Percentiles rank a stretch among this genome's conserved stretches.
Evolutionary conservation across 331 rosid species (phyloP).

Genomic region (Prunus yedoensis): DNA sequence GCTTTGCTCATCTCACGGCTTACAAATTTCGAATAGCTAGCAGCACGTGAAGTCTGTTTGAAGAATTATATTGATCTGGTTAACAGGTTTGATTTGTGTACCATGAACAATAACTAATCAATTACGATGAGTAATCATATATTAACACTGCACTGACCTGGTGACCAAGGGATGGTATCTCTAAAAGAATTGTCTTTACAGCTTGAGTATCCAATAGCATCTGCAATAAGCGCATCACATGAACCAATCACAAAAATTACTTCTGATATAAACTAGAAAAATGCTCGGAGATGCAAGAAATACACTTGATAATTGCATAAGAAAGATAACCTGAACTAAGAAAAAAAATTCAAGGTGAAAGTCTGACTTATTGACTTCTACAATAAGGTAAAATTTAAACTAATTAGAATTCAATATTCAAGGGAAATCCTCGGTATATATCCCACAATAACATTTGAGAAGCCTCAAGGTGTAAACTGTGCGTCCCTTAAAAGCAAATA

Average conservation of each 20-base stretch:
- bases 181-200: conserved; percentile 93
- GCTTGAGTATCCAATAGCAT: conserved; percentile 98
- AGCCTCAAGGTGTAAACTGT: conserved; percentile 14
- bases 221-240: conserved; percentile 46
- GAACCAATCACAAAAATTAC: conserved; percentile 10
- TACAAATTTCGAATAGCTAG: conserved; percentile 88
- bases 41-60: conserved; percentile 83
- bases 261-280: not conserved
- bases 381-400: conserved; percentile 1
- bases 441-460: conserved; percentile 13
- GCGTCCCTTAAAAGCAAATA: not conserved
- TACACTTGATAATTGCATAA: not conserved
- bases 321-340: not conserved
- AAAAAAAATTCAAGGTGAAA: not conserved
- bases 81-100: conserved; percentile 17
- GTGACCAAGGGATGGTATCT: conserved; percentile 95
- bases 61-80: conserved; percentile 13
- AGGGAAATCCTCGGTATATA: conserved; percentile 1
- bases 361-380: not conserved
- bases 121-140: not conserved
- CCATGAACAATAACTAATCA: not conserved
- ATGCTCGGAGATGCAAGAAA: not conserved
- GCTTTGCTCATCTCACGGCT: conserved; percentile 99
- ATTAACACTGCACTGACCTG: conserved; percentile 58
- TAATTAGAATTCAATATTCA: conserved; percentile 15